Conservation (phyloP, 2,329 filamentous ascomycete species). For the Neofusicoccum laricinum region DNA sequence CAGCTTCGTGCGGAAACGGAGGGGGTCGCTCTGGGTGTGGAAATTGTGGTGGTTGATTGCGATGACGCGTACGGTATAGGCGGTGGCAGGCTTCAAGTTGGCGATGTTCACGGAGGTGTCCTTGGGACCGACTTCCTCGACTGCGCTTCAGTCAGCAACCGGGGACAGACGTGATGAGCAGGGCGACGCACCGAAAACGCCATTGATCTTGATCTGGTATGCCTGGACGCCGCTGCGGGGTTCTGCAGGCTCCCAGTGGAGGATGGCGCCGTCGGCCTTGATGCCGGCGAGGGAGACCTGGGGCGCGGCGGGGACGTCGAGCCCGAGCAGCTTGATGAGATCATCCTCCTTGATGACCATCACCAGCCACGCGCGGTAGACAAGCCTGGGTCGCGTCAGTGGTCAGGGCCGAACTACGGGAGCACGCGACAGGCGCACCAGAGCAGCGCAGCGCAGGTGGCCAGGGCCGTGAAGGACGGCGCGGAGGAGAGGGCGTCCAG, state of each 20-base stretch:
- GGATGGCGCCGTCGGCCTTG: constrained; percentile 77
- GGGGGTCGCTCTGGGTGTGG: constrained; percentile 79
- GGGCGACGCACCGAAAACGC: constrained; percentile 67
- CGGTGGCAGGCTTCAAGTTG: constrained; percentile 79
- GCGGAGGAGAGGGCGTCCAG: constrained; percentile 14
- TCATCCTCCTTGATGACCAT: constrained; percentile 88
- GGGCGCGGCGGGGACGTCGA: constrained; percentile 88
- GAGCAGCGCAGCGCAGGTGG: constrained; percentile 13
- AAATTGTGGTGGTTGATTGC: constrained; percentile 91
- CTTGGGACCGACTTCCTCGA: constrained; percentile 77
- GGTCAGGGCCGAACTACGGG: not conserved
- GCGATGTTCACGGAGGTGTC: constrained; percentile 91
- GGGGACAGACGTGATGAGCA: not conserved
- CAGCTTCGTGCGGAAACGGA: constrained; percentile 72
- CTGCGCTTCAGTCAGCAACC: constrained; percentile 41
- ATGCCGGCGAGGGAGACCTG: constrained; percentile 89
- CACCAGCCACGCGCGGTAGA: constrained; percentile 83
- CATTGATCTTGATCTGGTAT: constrained; percentile 91
- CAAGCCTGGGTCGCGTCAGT: constrained; percentile 57
- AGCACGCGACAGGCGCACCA: constrained; percentile 10
- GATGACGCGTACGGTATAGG: constrained; percentile 91
- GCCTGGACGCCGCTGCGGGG: constrained; percentile 69
- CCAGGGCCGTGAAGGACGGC: constrained; percentile 16
- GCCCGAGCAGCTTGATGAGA: constrained; percentile 83
- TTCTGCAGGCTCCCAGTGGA: constrained; percentile 83